Percentiles rank a stretch among this genome's conserved stretches.
These are phyloP conservation scores for Rhizopogon vesiculosus DNA, from an alignment of 768 basidiomycete species.

Conservation along the genomic window DNA sequence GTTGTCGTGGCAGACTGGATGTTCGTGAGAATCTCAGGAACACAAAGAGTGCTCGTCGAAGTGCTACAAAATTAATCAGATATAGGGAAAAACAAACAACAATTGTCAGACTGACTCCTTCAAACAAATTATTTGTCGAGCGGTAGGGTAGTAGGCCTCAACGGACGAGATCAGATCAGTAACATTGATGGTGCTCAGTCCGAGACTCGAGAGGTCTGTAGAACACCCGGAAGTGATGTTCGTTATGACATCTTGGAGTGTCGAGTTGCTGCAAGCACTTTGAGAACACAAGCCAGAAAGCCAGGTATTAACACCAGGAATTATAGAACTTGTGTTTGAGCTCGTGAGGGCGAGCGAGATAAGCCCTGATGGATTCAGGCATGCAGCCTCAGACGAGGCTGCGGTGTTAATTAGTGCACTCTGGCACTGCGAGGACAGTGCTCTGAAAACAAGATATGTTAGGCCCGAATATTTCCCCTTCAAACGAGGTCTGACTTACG, in stretches of 20 bases:
- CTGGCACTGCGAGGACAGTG: slow-evolving; percentile 46
- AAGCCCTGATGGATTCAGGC: slow-evolving; percentile 35
- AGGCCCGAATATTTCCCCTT: not conserved
- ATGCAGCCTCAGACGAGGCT: slow-evolving; percentile 28
- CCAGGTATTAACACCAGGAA: slow-evolving; percentile 54
- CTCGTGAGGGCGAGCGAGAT: slow-evolving; percentile 21
- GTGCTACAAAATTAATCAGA: slow-evolving; percentile 20
- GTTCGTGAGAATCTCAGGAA: slow-evolving; percentile 50
- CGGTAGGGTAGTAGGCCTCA: slow-evolving; percentile 51
- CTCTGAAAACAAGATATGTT: slow-evolving; percentile 16
- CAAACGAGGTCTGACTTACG: slow-evolving; percentile 27
- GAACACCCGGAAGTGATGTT: slow-evolving; percentile 52
- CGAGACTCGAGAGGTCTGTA: slow-evolving; percentile 29
- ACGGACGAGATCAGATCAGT: slow-evolving; percentile 32
- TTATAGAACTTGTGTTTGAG: slow-evolving; percentile 27
- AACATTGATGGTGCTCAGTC: slow-evolving; percentile 12
- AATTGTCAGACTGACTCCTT: slow-evolving; percentile 47
- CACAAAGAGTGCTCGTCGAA: slow-evolving; percentile 42
- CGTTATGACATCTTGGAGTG: slow-evolving; percentile 48
- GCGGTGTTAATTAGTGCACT: slow-evolving; percentile 41
- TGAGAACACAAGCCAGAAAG: slow-evolving; percentile 49
- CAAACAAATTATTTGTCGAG: slow-evolving; percentile 54
- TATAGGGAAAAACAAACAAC: not conserved
- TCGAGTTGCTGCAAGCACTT: slow-evolving; percentile 52
- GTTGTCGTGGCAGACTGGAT: slow-evolving; percentile 35